Conservation (phyloP, 352 stramenopile genomes). For the Pythium aristosporum region DNA sequence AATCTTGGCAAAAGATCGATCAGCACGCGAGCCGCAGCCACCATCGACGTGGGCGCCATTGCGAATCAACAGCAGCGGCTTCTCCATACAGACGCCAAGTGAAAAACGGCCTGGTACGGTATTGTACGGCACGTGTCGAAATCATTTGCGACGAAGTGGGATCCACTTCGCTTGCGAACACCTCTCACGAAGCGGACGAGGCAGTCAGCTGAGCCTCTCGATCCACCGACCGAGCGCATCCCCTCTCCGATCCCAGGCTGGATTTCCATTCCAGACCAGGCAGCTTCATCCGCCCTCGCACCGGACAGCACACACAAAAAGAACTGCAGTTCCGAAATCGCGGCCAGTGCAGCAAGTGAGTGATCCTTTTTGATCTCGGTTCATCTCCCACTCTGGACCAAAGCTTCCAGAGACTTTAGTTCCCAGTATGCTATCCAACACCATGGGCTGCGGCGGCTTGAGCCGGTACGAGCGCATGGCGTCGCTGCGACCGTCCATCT, state of each 20-base stretch:
- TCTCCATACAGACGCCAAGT: neutral
- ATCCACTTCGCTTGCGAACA: constrained; percentile 25
- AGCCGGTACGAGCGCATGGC: constrained; percentile 47
- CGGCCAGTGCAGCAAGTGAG: neutral
- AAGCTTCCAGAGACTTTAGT: neutral
- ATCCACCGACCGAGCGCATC: neutral
- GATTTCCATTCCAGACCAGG: neutral
- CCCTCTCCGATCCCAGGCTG: neutral
- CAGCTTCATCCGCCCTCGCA: neutral
- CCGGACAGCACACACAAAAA: neutral
- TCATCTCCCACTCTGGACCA: neutral
- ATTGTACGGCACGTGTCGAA: neutral
- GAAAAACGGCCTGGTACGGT: neutral
- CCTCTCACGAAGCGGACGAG: constrained; percentile 10
- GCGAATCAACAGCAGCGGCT: neutral
- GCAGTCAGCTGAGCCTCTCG: constrained; percentile 10
- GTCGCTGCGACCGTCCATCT: constrained; percentile 56
- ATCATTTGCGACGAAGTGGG: neutral
- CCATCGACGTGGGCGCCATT: neutral
- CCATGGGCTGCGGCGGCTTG: constrained; percentile 21
- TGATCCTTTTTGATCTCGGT: neutral
- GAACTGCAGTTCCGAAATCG: neutral
- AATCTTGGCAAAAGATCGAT: neutral
- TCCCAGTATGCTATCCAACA: neutral
- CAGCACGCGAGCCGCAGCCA: neutral